phyloP scores from a whole-genome alignment of 2,329 filamentous ascomycete genomes.

The Aureobasidium sp. region DNA sequence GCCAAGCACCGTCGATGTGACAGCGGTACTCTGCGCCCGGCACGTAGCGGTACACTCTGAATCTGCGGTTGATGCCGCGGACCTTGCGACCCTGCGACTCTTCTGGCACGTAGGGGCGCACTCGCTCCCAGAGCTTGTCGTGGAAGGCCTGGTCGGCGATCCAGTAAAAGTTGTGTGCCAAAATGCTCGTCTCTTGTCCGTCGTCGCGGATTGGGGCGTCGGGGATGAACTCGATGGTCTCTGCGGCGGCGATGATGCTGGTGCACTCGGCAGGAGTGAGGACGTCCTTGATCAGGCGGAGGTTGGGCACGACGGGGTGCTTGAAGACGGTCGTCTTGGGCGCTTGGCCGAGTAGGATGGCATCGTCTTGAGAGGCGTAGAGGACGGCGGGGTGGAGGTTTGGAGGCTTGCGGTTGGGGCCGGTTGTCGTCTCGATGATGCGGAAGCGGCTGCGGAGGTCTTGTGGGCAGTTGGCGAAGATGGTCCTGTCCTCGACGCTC shows the following conservation, averaged over 20 bases:
- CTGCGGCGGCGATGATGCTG: slow-evolving; percentile 58
- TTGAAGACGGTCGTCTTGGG: slow-evolving; percentile 47
- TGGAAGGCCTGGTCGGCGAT: slow-evolving; percentile 56
- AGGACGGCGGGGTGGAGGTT: slow-evolving; percentile 60
- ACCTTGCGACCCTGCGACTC: slow-evolving; percentile 48
- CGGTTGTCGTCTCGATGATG: slow-evolving; percentile 54
- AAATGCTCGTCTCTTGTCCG: slow-evolving; percentile 52
- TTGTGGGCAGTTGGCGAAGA: slow-evolving; percentile 37
- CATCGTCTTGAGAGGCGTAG: slow-evolving; percentile 51
- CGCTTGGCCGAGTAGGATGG: slow-evolving; percentile 42
- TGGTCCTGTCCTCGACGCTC: slow-evolving; percentile 51
- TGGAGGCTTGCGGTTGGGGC: slow-evolving; percentile 54
- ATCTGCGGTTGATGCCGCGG: slow-evolving; percentile 59
- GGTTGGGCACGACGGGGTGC: slow-evolving; percentile 55
- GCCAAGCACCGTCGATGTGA: slow-evolving; percentile 67
- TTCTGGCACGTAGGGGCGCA: slow-evolving; percentile 50
- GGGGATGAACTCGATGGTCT: slow-evolving; percentile 57
- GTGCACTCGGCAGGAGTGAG: slow-evolving; percentile 55
- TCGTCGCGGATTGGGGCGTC: slow-evolving; percentile 61
- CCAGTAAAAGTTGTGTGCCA: slow-evolving; percentile 71
- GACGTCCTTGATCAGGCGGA: slow-evolving; percentile 53
- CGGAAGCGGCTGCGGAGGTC: slow-evolving; percentile 40
- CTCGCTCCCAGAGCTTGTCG: slow-evolving; percentile 54
- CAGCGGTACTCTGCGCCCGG: slow-evolving; percentile 64
- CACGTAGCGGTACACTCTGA: slow-evolving; percentile 64